Evolutionary conservation across 148 eudicot species (phyloP).

Genomic region (Rhododendron williamsianum): DNA sequence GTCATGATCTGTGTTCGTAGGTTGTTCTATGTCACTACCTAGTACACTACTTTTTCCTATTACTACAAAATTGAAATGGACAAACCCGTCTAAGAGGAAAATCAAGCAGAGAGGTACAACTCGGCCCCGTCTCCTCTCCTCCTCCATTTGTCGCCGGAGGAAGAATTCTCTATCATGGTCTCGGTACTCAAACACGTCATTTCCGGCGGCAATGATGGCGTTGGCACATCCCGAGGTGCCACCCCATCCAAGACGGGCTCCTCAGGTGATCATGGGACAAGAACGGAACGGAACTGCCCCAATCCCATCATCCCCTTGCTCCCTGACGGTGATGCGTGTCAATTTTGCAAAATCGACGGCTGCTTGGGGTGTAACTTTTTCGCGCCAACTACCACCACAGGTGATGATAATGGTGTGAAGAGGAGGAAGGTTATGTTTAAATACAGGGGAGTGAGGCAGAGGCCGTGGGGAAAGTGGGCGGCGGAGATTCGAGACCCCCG

Average conservation of each 20-base stretch:
- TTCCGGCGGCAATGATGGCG: too few relatives aligned
- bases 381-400: neutral
- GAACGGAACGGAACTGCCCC: neutral
- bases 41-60: too few relatives aligned
- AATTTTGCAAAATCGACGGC: constrained; percentile 12
- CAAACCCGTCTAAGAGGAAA: too few relatives aligned
- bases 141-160: too few relatives aligned
- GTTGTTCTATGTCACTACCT: too few relatives aligned
- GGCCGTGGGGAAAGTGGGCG: constrained; percentile 72
- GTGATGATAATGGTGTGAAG: constrained; percentile 2
- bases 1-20: too few relatives aligned
- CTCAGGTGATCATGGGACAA: neutral
- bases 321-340: constrained; percentile 3
- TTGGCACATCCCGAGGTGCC: neutral
- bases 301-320: neutral
- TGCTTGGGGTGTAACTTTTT: constrained; percentile 30
- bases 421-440: constrained; percentile 21
- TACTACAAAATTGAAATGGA: too few relatives aligned
- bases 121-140: too few relatives aligned
- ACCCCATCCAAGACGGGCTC: neutral
- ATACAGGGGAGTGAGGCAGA: constrained; percentile 55
- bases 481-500: constrained; percentile 56
- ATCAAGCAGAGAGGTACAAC: too few relatives aligned
- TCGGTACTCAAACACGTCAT: neutral
- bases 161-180: too few relatives aligned